A percentile compares a stretch with the other conserved stretches of the same genome.
These are phyloP conservation scores for Solanum hybrid DNA, from an alignment of 305 asterid species.

Conservation along the genomic window DNA sequence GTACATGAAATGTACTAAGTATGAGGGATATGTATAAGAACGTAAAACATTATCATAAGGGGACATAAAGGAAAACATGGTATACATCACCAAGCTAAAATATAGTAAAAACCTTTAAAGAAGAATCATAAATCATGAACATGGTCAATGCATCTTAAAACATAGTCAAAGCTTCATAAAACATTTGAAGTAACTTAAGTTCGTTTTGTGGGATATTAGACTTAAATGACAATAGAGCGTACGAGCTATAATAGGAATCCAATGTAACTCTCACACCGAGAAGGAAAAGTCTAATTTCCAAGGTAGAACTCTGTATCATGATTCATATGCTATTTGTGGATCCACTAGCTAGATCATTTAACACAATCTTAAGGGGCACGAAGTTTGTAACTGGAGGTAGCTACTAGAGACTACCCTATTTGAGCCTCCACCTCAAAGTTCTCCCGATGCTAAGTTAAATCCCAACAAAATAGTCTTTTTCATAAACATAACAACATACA, in stretches of 20 bases:
- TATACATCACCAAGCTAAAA: neutral
- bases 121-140: neutral
- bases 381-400: neutral
- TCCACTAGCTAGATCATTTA: neutral
- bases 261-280: neutral
- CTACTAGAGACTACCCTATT: neutral
- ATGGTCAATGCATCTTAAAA: neutral
- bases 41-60: neutral
- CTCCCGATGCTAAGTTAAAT: neutral
- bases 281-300: neutral
- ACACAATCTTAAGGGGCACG: neutral
- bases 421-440: neutral
- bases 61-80: neutral
- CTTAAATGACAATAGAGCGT: neutral
- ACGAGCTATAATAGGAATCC: neutral
- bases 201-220: neutral
- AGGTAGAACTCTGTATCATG: neutral
- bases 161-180: neutral
- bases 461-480: neutral
- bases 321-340: neutral
- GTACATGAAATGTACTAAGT: neutral
- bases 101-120: too few relatives aligned
- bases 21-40: neutral
- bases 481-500: neutral
- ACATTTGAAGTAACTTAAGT: neutral